Conservation (phyloP, 805 yeast genomes). For the Blastobotrys muscicola region DNA sequence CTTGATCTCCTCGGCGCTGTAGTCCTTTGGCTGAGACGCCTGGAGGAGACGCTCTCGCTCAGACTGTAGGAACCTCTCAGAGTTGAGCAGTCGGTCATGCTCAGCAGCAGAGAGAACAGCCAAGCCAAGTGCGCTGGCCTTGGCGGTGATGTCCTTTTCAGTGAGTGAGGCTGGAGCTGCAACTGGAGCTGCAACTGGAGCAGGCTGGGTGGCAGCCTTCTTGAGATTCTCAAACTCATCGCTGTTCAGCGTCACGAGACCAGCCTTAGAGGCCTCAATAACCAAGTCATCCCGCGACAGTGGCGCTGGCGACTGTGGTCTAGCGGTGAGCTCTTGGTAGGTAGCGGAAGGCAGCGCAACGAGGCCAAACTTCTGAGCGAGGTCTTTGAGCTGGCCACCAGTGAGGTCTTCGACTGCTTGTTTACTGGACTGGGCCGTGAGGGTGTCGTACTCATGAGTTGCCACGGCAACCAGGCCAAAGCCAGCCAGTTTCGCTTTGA, state of each 20-base stretch:
- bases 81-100: not conserved
- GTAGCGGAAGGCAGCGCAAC: slow-evolving; percentile 21
- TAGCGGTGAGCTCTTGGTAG: slow-evolving; percentile 7
- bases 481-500: slow-evolving; percentile 12
- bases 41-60: no score
- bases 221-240: slow-evolving; percentile 3
- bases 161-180: no score
- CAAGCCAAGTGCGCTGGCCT: no score
- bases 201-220: not conserved
- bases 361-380: slow-evolving; percentile 17
- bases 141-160: no score
- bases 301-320: slow-evolving; percentile 1
- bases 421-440: not conserved
- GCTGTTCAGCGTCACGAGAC: slow-evolving; percentile 4
- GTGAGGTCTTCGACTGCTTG: not conserved
- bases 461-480: slow-evolving; percentile 26
- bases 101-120: no score
- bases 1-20: not conserved
- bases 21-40: not conserved
- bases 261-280: slow-evolving; percentile 5
- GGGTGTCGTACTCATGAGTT: slow-evolving; percentile 19
- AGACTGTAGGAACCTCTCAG: not conserved
- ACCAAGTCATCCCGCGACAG: slow-evolving; percentile 5
- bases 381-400: slow-evolving; percentile 20
- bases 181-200: no score